Conservation (phyloP, 2,329 filamentous ascomycete genomes). For the Talaromyces sp. region DNA sequence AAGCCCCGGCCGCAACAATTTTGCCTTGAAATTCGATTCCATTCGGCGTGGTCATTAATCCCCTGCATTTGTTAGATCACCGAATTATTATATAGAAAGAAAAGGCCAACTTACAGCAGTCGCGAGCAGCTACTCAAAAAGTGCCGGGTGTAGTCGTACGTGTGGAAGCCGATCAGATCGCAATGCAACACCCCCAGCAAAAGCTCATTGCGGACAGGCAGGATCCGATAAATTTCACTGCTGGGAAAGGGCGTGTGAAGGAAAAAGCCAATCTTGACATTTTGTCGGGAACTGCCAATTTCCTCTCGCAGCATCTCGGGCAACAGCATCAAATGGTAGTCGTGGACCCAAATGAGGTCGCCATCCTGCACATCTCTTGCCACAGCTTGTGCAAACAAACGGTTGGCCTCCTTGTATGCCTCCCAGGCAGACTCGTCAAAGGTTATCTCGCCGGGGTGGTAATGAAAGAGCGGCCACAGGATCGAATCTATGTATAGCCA, state of each 20-base stretch:
- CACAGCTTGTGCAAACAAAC: conserved; percentile 78
- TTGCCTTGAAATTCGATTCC: conserved; percentile 82
- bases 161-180: conserved; percentile 92
- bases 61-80: conserved; percentile 18
- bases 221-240: conserved; percentile 88
- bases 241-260: conserved; percentile 92
- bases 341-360: conserved; percentile 91
- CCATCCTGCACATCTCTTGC: conserved; percentile 80
- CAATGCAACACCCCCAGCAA: conserved; percentile 80
- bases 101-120: conserved; percentile 56
- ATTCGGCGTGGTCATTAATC: conserved; percentile 67
- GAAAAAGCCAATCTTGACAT: conserved; percentile 95
- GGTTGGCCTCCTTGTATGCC: conserved; percentile 85
- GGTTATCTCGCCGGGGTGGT: conserved; percentile 92
- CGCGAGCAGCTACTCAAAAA: conserved; percentile 90
- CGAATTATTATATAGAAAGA: background rate
- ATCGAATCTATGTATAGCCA: conserved; percentile 63
- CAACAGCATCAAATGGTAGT: conserved; percentile 93
- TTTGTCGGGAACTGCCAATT: conserved; percentile 69
- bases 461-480: conserved; percentile 94
- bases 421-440: conserved; percentile 91
- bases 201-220: conserved; percentile 81
- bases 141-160: conserved; percentile 90
- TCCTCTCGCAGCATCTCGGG: conserved; percentile 88
- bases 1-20: conserved; percentile 80